Percentiles rank a stretch among this genome's conserved stretches.
Evolutionary conservation across 1,284 basidiomycete genomes (phyloP).

Genomic region (Tilletia walkeri): DNA sequence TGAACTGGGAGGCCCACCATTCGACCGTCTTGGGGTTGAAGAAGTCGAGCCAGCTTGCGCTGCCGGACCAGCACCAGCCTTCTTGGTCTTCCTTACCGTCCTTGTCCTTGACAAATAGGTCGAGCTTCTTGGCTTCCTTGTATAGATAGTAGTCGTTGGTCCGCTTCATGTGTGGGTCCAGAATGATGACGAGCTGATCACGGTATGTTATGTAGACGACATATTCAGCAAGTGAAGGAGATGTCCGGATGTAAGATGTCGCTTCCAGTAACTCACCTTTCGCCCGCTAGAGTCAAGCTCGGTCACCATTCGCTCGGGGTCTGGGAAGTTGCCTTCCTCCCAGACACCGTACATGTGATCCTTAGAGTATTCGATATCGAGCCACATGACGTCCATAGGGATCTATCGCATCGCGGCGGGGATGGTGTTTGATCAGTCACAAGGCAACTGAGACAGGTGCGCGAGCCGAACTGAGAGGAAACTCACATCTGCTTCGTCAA

Average conservation of each 20-base stretch:
- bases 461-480: too few relatives aligned
- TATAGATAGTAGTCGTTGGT: constrained; percentile 78
- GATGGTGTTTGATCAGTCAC: constrained; percentile 67
- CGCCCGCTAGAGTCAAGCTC: constrained; percentile 80
- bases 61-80: constrained; percentile 98
- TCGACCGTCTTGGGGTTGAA: constrained; percentile 87
- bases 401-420: constrained; percentile 59
- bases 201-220: too few relatives aligned
- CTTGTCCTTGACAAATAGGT: constrained; percentile 76
- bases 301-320: constrained; percentile 88
- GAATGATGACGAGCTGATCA: constrained; percentile 85
- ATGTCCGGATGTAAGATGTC: background rate
- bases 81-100: constrained; percentile 79
- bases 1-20: constrained; percentile 68
- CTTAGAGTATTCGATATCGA: constrained; percentile 86
- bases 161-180: constrained; percentile 94
- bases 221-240: background rate
- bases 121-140: constrained; percentile 75
- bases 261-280: constrained; percentile 65
- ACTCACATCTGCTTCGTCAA: constrained; percentile 75
- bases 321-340: constrained; percentile 86
- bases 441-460: background rate
- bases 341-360: constrained; percentile 98
- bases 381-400: constrained; percentile 95
- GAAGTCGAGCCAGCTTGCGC: constrained; percentile 92